Evolutionary conservation across 169 alveolate genomes (phyloP), one percentile per base, ranked within the genome.

Genomic region (Cryptosporidium parvum): DNA sequence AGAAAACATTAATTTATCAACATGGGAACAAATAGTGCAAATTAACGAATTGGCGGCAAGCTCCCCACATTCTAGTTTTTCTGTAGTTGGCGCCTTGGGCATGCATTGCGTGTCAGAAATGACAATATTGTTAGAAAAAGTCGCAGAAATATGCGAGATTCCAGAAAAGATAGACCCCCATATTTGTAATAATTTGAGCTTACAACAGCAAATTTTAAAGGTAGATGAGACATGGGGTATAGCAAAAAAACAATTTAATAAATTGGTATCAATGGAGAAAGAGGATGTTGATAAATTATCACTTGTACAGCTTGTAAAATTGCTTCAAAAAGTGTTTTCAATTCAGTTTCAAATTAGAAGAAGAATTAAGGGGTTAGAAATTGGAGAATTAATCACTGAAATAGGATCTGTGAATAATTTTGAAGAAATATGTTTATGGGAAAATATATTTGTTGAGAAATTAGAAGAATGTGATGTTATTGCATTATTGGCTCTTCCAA

Each of bases 141-240:
- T 80, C 18, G 51, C 37, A 65, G 73, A 59, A 21, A 21, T 39
- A 80, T 62, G 89, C 51, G 21, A 61, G 21, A 16, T 65, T 26
- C 89, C 89, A 8, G 89, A 80, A 65, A 80, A 67, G 67, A 80
- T 80, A 42, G 89, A 80, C 42, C 89, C 89, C 4, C 89, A 80
- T 21, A 80, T 80, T 44, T 80, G 73, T 26, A 80, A 80, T 48
- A 80, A 80, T 48, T 42, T 39, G 18, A 33, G 35, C 62, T 45
- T 80, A 10, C 89, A 80, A 9, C 80, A 80, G 26, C 56, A 26
- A 29, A 80, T 80, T 12, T 35, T 80, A n/a, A 80, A 48, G 33
- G 72, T 80, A 18, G 80, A 80, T 18, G 89, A 80, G 21, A 59
- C 80, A 42, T 80, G 89, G 89, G 70, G 89, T 37, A 61, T 80